Evolutionary conservation across 2,329 filamentous ascomycete genomes (phyloP), one percentile per base, ranked within the genome.

Genomic region (Colletotrichum musae): DNA sequence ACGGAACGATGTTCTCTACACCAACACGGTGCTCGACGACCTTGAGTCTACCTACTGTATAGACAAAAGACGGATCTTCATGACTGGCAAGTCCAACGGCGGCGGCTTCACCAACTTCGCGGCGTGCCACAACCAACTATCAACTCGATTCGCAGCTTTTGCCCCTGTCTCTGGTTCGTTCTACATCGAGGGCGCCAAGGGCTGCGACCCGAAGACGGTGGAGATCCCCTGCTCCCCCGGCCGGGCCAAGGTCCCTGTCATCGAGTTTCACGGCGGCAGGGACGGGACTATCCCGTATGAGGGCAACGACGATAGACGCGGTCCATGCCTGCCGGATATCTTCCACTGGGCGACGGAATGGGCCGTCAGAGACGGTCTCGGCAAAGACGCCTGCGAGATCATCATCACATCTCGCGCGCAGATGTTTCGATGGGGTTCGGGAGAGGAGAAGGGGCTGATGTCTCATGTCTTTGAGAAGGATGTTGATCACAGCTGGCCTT

Each of bases 181-280:
- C 58, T 85, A 85, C 72, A 80, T 79, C 7, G 78, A 82, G 32
- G 71, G 69, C 13, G 71, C 75, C 4, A 68, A 71, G 2, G 73
- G 76, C 10, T 82, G 80, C 72, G 72, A 79, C 18, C 79, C 82
- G 2, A 62, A 73, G 16, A 81, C 78, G 15, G 77, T 83, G 5
- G 6, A 68, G 3, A 76, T 78, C 53, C 76, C 75, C n/a, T 86
- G 83, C 75, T 74, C 70, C 3, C 78, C 82, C 0, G 75, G 72
- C 3, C 76, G 78, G 45, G 71, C 60, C 0, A 72, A 79, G 4
- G 66, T 86, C 4, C 84, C 85, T 1, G 77, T 88, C 10, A 74
- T 88, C 9, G 83, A 85, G 50, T 83, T 87, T 60, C 86, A 88
- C 73, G 86, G 86, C n/a, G 81, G 79, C 2, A 78, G 72, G 2